These are phyloP conservation scores for Trapa incisa DNA, from an alignment of 345 rosid genomes.

Conservation along the genomic window DNA sequence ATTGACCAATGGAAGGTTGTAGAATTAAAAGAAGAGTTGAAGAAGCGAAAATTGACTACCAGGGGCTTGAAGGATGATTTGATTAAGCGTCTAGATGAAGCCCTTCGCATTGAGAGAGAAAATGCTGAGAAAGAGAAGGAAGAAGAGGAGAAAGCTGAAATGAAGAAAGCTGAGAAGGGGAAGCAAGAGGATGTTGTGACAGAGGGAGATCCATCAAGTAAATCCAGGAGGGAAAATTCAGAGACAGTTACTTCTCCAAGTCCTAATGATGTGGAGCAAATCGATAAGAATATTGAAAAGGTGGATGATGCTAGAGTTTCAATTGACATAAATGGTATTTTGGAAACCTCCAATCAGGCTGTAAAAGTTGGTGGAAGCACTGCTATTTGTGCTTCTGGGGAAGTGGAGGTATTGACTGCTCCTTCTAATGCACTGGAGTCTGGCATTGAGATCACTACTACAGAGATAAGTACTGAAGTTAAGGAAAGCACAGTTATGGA, in stretches of 20 bases:
- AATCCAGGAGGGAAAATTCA: constrained; percentile 13
- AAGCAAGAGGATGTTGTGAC: constrained; percentile 21
- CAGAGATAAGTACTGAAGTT: background rate
- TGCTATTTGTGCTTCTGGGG: constrained; percentile 11
- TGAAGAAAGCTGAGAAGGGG: background rate
- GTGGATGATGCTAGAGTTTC: constrained; percentile 28
- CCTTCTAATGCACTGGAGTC: constrained; percentile 13
- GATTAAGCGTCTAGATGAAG: constrained; percentile 71
- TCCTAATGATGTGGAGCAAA: constrained; percentile 11
- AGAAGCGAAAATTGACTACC: constrained; percentile 45
- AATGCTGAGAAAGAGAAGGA: constrained; percentile 6
- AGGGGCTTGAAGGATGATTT: constrained; percentile 83
- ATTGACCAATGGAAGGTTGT: constrained; percentile 93
- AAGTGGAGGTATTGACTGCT: constrained; percentile 17
- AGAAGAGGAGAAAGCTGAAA: constrained; percentile 13
- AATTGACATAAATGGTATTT: constrained; percentile 30
- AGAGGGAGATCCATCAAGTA: constrained; percentile 10
- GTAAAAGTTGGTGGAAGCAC: constrained; percentile 9
- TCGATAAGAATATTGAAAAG: constrained; percentile 14
- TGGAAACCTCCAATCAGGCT: constrained; percentile 16
- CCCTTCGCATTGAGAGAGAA: constrained; percentile 37
- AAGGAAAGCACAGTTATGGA: background rate
- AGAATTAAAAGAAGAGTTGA: constrained; percentile 93
- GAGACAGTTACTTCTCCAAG: constrained; percentile 17
- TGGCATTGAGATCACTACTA: constrained; percentile 13